Percentiles rank a stretch among this genome's conserved stretches.
Conservation (phyloP, 164 flowering plant species). For the Annona cherimola region DNA sequence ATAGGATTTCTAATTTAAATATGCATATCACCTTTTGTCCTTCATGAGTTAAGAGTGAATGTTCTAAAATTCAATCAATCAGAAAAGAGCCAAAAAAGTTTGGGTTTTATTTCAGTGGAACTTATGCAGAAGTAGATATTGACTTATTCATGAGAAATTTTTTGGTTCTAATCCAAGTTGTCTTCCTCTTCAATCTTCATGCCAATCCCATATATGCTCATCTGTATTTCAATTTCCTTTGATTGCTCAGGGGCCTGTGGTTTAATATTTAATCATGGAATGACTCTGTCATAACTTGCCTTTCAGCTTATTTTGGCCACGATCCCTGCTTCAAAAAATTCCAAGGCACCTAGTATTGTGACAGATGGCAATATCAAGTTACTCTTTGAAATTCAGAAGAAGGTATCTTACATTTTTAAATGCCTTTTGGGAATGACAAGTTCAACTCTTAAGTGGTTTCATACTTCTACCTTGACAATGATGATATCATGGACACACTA, state of each 20-base stretch:
- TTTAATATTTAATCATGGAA: neutral
- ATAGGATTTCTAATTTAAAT: no score
- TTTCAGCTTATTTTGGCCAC: conserved; percentile 81
- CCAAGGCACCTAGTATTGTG: conserved; percentile 63
- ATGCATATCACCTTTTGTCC: no score
- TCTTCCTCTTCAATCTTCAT: no score
- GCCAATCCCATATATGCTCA: no score
- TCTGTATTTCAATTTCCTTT: no score
- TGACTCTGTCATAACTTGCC: conserved; percentile 5
- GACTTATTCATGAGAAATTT: no score
- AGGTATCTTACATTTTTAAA: conserved; percentile 35
- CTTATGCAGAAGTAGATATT: no score
- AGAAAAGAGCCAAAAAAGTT: no score
- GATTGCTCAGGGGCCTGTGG: neutral
- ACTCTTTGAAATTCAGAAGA: conserved; percentile 85
- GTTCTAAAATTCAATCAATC: no score
- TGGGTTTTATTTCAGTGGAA: no score
- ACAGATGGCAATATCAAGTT: conserved; percentile 69
- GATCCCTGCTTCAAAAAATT: conserved; percentile 39
- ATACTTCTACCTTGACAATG: neutral
- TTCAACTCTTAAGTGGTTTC: neutral
- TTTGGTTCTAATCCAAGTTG: no score
- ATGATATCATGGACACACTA: neutral
- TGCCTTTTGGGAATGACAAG: neutral
- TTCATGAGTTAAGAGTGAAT: no score